phyloP scores from a whole-genome alignment of 2,329 filamentous ascomycete species.

The Aspergillus sp. region DNA sequence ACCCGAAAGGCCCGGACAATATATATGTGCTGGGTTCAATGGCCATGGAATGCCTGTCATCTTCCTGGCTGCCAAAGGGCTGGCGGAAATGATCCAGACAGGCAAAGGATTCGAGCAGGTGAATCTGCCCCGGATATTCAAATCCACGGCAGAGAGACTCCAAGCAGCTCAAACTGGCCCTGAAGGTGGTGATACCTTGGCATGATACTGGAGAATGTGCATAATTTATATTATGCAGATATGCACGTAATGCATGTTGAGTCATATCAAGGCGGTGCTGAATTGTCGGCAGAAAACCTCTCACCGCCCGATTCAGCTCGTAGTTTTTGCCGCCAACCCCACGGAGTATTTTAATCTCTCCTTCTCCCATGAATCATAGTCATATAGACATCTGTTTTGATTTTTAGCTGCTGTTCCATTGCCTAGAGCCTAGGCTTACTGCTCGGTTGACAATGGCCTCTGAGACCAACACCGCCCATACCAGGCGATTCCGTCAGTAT shows the following conservation, averaged over 20 bases:
- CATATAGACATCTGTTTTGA: neutral
- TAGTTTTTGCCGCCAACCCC: neutral
- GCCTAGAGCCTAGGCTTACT: neutral
- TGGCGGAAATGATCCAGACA: conserved; percentile 48
- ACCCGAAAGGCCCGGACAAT: conserved; percentile 42
- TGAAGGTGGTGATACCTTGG: conserved; percentile 12
- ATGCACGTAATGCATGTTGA: neutral
- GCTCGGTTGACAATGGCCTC: conserved; percentile 15
- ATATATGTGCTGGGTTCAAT: conserved; percentile 55
- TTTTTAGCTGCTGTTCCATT: neutral
- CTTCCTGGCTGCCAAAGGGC: conserved; percentile 51
- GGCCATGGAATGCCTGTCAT: conserved; percentile 62
- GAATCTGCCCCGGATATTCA: conserved; percentile 26
- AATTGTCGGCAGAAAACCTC: neutral
- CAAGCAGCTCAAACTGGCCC: conserved; percentile 9
- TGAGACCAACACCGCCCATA: conserved; percentile 11
- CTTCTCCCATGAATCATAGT: neutral
- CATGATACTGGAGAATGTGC: neutral
- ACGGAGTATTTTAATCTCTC: neutral
- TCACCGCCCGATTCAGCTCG: neutral
- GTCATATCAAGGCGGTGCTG: neutral
- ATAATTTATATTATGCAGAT: neutral
- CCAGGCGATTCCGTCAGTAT: conserved; percentile 33
- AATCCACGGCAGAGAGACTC: conserved; percentile 19
- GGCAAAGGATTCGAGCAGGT: conserved; percentile 21